Conservation (phyloP, 2,329 filamentous ascomycete species). For the Colletotrichum theobromicola region DNA sequence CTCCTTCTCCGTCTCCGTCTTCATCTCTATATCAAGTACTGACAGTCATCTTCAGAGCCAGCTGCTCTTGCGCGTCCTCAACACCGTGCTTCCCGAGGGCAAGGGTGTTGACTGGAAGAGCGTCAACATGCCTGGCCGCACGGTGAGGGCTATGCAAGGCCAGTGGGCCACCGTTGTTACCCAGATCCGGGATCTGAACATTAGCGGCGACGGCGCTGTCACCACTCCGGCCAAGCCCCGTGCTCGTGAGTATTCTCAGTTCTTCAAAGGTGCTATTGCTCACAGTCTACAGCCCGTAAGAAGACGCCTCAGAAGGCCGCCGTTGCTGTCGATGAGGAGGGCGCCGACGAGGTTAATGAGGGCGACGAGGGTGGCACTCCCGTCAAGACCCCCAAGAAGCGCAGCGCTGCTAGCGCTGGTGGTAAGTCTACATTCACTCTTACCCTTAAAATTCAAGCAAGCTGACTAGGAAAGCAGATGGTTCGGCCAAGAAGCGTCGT, state of each 20-base stretch:
- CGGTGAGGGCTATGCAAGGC: conserved; percentile 40
- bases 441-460: neutral
- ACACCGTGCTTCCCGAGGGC: conserved; percentile 32
- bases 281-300: conserved; percentile 11
- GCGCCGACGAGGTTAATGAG: neutral
- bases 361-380: neutral
- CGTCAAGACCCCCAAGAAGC: conserved; percentile 11
- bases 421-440: neutral
- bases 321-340: neutral
- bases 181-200: conserved; percentile 38
- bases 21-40: neutral
- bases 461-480: neutral
- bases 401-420: neutral
- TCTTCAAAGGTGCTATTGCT: neutral
- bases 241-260: neutral
- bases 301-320: conserved; percentile 28
- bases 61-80: conserved; percentile 40
- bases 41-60: conserved; percentile 29
- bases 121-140: conserved; percentile 41
- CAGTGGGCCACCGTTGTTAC: conserved; percentile 43
- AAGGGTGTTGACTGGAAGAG: conserved; percentile 38
- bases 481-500: conserved; percentile 7
- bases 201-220: conserved; percentile 8
- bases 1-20: neutral
- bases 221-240: conserved; percentile 4